These are phyloP conservation scores for Chlamydomonas asymmetrica DNA, from an alignment of 139 green algal genomes.

Conservation along the genomic window DNA sequence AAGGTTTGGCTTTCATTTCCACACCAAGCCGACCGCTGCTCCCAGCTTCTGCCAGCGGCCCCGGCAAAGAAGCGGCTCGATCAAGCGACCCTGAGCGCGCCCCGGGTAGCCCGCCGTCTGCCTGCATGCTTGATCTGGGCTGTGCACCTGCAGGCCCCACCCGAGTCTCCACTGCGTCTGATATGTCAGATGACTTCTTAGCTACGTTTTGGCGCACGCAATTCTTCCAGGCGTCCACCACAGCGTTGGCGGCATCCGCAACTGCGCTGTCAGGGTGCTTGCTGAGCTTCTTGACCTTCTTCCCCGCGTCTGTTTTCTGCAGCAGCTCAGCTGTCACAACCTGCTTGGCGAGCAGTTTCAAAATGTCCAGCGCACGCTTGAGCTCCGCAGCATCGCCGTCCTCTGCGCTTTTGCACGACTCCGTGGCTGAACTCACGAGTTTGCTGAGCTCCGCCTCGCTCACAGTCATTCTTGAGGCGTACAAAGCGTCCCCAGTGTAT, in stretches of 20 bases:
- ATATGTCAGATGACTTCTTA: background rate
- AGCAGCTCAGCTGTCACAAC: constrained; percentile 68
- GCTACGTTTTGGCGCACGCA: constrained; percentile 32
- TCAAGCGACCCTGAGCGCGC: background rate
- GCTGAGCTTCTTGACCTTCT: constrained; percentile 70
- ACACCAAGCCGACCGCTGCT: background rate
- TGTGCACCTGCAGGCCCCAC: background rate
- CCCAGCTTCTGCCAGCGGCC: background rate
- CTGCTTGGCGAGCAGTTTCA: constrained; percentile 54
- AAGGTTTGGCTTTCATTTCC: background rate
- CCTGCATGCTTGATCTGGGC: too few relatives aligned
- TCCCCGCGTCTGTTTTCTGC: constrained; percentile 74
- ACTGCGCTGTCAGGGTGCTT: constrained; percentile 64
- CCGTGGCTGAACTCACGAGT: too few relatives aligned
- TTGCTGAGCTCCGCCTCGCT: too few relatives aligned
- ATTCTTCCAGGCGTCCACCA: constrained; percentile 78
- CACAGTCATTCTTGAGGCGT: too few relatives aligned
- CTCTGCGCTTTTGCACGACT: constrained; percentile 10
- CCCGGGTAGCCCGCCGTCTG: background rate
- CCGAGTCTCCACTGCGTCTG: background rate
- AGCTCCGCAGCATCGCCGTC: constrained; percentile 57
- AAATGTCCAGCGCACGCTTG: constrained; percentile 61
- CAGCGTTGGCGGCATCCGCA: constrained; percentile 48
- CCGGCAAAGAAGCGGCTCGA: background rate
- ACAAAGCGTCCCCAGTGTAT: too few relatives aligned